These are phyloP conservation scores for Zymoseptoria ardabiliae DNA, from an alignment of 2,329 filamentous ascomycete genomes.

Conservation along the genomic window DNA sequence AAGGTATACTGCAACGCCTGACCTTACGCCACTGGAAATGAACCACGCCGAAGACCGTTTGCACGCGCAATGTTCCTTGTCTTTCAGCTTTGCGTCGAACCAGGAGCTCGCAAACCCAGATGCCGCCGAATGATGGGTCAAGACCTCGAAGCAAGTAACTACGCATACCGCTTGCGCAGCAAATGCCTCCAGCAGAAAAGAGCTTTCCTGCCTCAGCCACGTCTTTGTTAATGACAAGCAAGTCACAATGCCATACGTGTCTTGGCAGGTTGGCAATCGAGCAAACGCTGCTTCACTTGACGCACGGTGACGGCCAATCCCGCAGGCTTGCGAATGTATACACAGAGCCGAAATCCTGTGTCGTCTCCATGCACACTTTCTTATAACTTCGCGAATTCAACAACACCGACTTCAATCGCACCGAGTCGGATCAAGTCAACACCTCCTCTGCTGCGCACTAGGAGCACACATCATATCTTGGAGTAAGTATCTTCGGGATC, in stretches of 20 bases:
- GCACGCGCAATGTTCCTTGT: neutral
- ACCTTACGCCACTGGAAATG: too few species aligned
- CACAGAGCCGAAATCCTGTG: neutral
- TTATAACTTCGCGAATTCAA: neutral
- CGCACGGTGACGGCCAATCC: neutral
- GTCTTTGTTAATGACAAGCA: neutral
- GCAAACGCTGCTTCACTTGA: neutral
- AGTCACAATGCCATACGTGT: neutral
- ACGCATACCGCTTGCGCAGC: neutral
- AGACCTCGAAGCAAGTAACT: neutral
- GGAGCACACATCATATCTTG: neutral
- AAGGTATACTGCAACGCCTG: too few species aligned
- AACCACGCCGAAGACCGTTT: too few species aligned
- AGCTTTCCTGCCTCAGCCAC: neutral
- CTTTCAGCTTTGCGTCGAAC: neutral
- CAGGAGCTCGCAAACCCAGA: neutral
- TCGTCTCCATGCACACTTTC: neutral
- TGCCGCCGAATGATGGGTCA: neutral
- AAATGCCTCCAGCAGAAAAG: neutral
- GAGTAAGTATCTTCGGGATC: neutral
- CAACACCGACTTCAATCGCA: neutral
- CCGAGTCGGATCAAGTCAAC: neutral
- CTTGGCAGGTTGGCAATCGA: neutral
- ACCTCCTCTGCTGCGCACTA: neutral
- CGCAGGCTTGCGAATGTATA: neutral